Conservation (phyloP, 1,284 basidiomycete genomes). For the Ceratobasidium sp. region DNA sequence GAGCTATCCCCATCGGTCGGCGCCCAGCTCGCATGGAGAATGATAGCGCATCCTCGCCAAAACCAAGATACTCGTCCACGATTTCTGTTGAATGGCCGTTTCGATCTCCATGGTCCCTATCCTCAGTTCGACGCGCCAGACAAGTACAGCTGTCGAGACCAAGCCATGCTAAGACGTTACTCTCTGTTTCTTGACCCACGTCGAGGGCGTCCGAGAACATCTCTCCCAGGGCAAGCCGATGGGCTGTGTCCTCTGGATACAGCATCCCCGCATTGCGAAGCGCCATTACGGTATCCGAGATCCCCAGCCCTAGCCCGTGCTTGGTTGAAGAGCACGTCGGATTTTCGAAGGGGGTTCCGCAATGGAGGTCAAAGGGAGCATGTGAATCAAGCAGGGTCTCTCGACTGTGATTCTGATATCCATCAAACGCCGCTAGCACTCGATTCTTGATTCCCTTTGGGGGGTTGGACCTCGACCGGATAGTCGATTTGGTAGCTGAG, state of each 20-base stretch:
- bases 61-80: too few species aligned
- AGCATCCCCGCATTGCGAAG: slow-evolving; percentile 14
- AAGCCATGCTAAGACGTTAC: neutral
- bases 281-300: slow-evolving; percentile 19
- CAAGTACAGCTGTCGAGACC: neutral
- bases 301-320: neutral
- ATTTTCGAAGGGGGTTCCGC: neutral
- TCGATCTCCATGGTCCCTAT: neutral
- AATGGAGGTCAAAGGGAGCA: neutral
- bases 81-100: neutral
- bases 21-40: neutral
- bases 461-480: neutral
- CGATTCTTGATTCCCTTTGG: neutral
- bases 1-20: slow-evolving; percentile 2
- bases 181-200: neutral
- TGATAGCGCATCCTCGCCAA: neutral
- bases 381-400: neutral
- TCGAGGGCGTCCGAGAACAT: slow-evolving; percentile 2
- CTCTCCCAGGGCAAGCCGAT: neutral
- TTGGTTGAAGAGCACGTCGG: neutral
- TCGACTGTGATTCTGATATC: neutral
- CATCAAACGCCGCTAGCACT: neutral
- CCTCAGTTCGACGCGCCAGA: neutral
- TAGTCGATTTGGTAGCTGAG: neutral
- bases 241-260: neutral